Evolutionary conservation across 345 rosid genomes (phyloP).

Genomic region (Bretschneidera sinensis): DNA sequence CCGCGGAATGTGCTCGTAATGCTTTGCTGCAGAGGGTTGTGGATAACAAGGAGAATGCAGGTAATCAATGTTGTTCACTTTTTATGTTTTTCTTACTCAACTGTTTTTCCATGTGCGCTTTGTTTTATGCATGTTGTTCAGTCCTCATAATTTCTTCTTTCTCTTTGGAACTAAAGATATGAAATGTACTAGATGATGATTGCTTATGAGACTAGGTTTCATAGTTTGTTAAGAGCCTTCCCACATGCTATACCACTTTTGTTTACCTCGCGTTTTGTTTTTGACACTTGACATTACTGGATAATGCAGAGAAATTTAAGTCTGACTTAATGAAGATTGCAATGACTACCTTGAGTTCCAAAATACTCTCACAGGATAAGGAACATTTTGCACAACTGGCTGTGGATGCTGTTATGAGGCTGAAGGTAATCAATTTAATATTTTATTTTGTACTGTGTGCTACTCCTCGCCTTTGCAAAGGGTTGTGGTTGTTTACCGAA

Average conservation of each 20-base stretch:
- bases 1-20: constrained; percentile 84
- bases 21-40: constrained; percentile 62
- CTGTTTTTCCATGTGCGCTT: not conserved
- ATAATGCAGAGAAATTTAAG: constrained; percentile 73
- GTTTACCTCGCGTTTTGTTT: not conserved
- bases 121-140: not conserved
- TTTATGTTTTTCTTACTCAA: not conserved
- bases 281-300: constrained; percentile 5
- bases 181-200: not conserved
- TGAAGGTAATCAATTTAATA: constrained; percentile 42
- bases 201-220: not conserved
- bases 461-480: not conserved
- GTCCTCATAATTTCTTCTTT: not conserved
- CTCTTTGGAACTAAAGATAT: not conserved
- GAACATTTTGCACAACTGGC: constrained; percentile 85
- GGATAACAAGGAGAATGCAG: constrained; percentile 81
- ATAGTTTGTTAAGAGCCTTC: not conserved
- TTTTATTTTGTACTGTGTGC: not conserved
- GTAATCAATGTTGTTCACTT: constrained; percentile 22
- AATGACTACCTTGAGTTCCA: constrained; percentile 89
- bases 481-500: too few species aligned
- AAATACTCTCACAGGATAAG: constrained; percentile 90
- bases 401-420: constrained; percentile 91
- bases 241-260: too few species aligned
- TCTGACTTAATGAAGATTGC: constrained; percentile 88